phyloP scores from a whole-genome alignment of 805 yeast genomes.

The Monosporozyma aquatica region DNA sequence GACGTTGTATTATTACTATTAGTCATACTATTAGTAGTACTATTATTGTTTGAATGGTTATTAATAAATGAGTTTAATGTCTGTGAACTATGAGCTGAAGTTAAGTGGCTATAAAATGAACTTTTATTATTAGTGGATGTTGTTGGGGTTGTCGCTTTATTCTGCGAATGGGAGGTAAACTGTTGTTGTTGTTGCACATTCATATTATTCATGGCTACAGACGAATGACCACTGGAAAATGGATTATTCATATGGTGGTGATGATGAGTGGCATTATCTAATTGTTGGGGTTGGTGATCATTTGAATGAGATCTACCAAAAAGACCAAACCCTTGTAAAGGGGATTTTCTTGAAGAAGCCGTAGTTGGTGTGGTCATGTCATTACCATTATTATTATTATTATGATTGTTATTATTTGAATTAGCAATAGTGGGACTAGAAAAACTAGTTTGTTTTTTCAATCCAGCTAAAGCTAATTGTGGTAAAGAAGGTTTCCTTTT shows the following conservation, averaged over 20 bases:
- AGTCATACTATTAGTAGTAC: constrained; percentile 3
- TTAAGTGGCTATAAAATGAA: constrained; percentile 2
- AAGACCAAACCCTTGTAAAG: constrained; percentile 27
- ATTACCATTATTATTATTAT: constrained; percentile 3
- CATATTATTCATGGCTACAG: neutral
- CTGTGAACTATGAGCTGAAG: constrained; percentile 3
- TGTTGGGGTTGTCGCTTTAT: neutral
- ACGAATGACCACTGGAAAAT: neutral
- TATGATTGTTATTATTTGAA: too few relatives aligned
- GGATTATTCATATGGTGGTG: constrained; percentile 7
- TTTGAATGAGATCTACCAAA: constrained; percentile 26
- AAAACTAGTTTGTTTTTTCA: constrained; percentile 22
- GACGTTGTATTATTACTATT: neutral
- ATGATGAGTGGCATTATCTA: constrained; percentile 12
- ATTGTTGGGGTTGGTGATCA: constrained; percentile 13
- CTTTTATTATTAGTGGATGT: too few relatives aligned
- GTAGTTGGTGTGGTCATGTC: constrained; percentile 16
- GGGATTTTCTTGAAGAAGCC: constrained; percentile 22
- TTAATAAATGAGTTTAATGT: constrained; percentile 6
- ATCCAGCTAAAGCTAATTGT: constrained; percentile 21
- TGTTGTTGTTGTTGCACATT: neutral
- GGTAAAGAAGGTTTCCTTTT: constrained; percentile 26
- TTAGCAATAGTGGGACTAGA: constrained; percentile 11
- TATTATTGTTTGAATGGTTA: neutral
- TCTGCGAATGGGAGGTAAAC: neutral